Evolutionary conservation across 345 rosid genomes (phyloP), one percentile per base, ranked within the genome.

Genomic region (Acer yangbiense): DNA sequence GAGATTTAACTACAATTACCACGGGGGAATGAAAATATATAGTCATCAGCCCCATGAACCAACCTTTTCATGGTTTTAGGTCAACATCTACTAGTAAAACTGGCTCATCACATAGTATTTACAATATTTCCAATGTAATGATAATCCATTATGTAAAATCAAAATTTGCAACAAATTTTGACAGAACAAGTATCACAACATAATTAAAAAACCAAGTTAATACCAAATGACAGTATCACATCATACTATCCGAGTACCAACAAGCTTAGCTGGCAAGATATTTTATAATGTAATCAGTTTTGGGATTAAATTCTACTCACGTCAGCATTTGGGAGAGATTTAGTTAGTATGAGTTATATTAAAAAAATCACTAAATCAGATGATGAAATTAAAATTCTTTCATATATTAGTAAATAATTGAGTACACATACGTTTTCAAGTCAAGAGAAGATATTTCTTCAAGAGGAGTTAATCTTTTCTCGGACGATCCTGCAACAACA

Each of bases 361-460:
- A 21, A 60, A 60, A 60, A 60, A 62, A n/a, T 65, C n/a, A 41
- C 58, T 17, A 20, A 21, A 54, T 46, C 43, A 41, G 21, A 57
- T 4, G 9, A 57, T 7, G 57, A 8, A 7, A 41, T 27, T 39
- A 16, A 20, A 23, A 41, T 8, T 29, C n/a, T 29, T 52, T n/a
- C 13, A 61, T 43, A 11, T n/a, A 23, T 35, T 48, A 63, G 23
- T 58, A 27, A 58, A 11, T 41, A 71, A 68, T 43, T n/a, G 29
- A n/a, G 17, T 2, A n/a, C 21, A 75, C 98, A 83, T 85, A 92
- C 98, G 94, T 83, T 87, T 91, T 88, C 65, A 89, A 83, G 83
- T 93, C 93, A 63, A 87, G 84, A 76, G 97, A 87, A 27, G 92
- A 72, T 25, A 87, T 85, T 35, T 86, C 92, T 71, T 93, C 97